Percentiles rank a stretch among this genome's conserved stretches.
Conservation (phyloP, 352 stramenopile genomes). For the Paralagenidium karlingii region DNA sequence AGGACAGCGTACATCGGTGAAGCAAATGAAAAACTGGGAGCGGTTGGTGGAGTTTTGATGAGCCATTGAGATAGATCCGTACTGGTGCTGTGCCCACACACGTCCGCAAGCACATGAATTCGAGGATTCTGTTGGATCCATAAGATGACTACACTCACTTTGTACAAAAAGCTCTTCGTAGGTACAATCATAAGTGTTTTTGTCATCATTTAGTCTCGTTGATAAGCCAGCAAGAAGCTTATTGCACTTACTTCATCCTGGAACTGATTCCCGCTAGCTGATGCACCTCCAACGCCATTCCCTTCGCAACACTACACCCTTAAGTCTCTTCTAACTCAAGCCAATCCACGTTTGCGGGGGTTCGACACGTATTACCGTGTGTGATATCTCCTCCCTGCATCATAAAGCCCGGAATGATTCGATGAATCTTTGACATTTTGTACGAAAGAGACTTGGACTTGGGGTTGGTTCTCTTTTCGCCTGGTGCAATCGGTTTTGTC, state of each 20-base stretch:
- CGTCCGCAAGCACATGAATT: constrained; percentile 16
- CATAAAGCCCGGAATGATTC: constrained; percentile 98
- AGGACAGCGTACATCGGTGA: constrained; percentile 18
- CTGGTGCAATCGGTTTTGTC: too few species aligned
- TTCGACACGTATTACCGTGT: constrained; percentile 26
- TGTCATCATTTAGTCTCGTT: too few species aligned
- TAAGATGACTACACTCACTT: constrained; percentile 12
- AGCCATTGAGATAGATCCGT: constrained; percentile 94
- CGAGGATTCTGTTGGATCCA: neutral
- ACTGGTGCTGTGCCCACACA: constrained; percentile 73
- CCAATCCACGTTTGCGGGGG: neutral
- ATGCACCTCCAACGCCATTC: constrained; percentile 88
- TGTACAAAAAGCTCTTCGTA: constrained; percentile 88
- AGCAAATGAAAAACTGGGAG: constrained; percentile 99
- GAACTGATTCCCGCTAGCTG: constrained; percentile 91
- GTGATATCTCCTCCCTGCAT: constrained; percentile 94
- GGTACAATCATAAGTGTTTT: too few species aligned
- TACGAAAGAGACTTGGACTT: constrained; percentile 61
- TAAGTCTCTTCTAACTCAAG: neutral
- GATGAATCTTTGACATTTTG: constrained; percentile 94
- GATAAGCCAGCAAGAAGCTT: neutral
- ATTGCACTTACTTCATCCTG: constrained; percentile 92
- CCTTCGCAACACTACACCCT: constrained; percentile 37
- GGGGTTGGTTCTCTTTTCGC: constrained; percentile 34
- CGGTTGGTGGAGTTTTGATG: constrained; percentile 96